Evolutionary conservation across 164 flowering plant genomes (phyloP).

Genomic region (Magnolia changhungtana): DNA sequence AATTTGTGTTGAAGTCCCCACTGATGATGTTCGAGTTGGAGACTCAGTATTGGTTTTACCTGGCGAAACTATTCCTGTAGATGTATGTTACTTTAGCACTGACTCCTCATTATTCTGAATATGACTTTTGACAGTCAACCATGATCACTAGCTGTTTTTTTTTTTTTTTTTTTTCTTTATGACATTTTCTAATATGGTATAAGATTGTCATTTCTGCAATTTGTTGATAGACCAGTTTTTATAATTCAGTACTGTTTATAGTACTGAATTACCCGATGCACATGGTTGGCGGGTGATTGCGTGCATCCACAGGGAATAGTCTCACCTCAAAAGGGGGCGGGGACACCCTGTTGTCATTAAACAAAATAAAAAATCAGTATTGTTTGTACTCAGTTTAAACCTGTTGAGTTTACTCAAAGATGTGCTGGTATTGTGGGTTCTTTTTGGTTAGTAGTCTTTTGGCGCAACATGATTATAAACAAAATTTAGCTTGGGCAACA

Average conservation of each 20-base stretch:
- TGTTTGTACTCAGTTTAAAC: not conserved
- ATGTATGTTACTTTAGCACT: slow-evolving; percentile 48
- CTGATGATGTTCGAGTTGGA: slow-evolving; percentile 88
- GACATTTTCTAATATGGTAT: no score
- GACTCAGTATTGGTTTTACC: slow-evolving; percentile 85
- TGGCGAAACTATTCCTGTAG: slow-evolving; percentile 91
- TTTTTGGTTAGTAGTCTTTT: not conserved
- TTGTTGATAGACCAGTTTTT: not conserved
- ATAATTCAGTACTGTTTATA: not conserved
- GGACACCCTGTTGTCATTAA: no score
- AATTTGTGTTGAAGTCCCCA: slow-evolving; percentile 73
- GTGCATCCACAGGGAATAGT: no score
- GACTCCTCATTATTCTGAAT: not conserved
- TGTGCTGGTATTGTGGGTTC: not conserved
- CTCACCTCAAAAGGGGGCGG: no score
- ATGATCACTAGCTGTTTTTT: not conserved
- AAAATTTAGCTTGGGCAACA: not conserved
- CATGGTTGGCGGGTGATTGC: no score
- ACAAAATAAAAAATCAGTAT: no score
- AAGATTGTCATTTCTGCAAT: not conserved
- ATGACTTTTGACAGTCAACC: not conserved
- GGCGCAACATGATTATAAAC: not conserved
- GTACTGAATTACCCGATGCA: no score
- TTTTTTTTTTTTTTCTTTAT: not conserved
- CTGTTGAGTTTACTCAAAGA: not conserved